Evolutionary conservation across 331 rosid species (phyloP), one percentile per base, ranked within the genome.

Genomic region (Quercus tomentella): DNA sequence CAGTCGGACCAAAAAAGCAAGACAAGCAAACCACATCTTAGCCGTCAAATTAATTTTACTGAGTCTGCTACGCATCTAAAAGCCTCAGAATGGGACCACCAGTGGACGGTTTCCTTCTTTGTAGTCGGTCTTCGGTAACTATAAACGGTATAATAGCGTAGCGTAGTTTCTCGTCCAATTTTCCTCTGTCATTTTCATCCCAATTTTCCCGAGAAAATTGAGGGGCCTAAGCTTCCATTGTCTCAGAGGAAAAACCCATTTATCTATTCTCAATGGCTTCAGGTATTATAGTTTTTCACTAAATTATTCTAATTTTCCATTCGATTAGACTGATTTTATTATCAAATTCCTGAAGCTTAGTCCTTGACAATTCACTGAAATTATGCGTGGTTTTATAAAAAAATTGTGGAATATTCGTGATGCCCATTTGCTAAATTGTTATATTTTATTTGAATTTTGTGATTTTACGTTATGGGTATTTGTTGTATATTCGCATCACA

Each of bases 221-320:
- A 16, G 35, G 62, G 28, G 73, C 4, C n/a, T 43, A 75, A 35
- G 61, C 75, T 80, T 81, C 68, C 73, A 26, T 52, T 61, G 45
- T 73, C 51, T 77, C 20, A 52, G 16, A 11, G 68, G 76, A 70
- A 63, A 56, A 33, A 1, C 60, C 26, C 5, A 67, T 45, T 60
- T 63, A 33, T 75, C 77, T 20, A 23, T 72, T 18, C 56, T 76
- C 83, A 93, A 93, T 93, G 98, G 91, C 98, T 72, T 88, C 98
- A 79, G 90, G 97, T 86, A 30, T 6, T 30, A 52, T 17, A 0
- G 30, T 9, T 16, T 4, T 30, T 49, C 49, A 23, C 31, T 21
- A 62, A 35, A 61, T 37, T 67, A 49, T 67, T 30, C 3, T 1
- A 18, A 5, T 20, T 33, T 20, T 15, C 14, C 51, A 12, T 33